Conservation (phyloP, 2,329 filamentous ascomycete species). For the Coniochaeta sp. region DNA sequence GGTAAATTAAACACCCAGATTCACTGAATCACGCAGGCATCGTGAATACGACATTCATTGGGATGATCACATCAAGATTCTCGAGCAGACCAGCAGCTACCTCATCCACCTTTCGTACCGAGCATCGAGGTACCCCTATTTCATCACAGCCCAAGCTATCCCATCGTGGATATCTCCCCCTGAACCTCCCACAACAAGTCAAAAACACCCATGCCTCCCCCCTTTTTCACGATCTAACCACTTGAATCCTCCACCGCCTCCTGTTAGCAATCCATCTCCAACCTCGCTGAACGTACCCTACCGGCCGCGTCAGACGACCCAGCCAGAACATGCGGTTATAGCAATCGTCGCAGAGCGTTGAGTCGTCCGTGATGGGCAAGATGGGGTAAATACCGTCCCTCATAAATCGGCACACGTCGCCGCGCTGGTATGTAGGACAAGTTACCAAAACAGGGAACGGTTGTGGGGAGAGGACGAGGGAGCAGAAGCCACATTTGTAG, state of each 20-base stretch:
- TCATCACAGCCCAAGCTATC: too few relatives aligned
- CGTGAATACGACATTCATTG: too few relatives aligned
- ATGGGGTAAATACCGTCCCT: background rate
- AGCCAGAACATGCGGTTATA: background rate
- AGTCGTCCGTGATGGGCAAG: background rate
- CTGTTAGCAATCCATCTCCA: background rate
- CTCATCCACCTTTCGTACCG: too few relatives aligned
- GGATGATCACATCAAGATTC: too few relatives aligned
- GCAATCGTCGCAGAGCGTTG: background rate
- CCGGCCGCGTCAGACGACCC: background rate
- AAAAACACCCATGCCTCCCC: background rate
- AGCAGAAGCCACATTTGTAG: background rate
- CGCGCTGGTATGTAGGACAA: background rate
- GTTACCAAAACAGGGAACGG: background rate
- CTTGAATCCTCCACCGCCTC: background rate
- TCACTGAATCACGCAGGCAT: too few relatives aligned
- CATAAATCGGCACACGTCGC: background rate
- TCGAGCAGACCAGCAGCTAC: too few relatives aligned
- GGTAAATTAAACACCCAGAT: too few relatives aligned
- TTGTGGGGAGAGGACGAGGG: background rate
- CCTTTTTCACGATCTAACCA: background rate
- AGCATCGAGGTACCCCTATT: too few relatives aligned
- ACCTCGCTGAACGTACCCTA: background rate
- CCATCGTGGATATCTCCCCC: too few relatives aligned
- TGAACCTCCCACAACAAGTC: too few relatives aligned